Evolutionary conservation across 768 basidiomycete species (phyloP).

Genomic region (Hygrophoropsis aurantiaca): DNA sequence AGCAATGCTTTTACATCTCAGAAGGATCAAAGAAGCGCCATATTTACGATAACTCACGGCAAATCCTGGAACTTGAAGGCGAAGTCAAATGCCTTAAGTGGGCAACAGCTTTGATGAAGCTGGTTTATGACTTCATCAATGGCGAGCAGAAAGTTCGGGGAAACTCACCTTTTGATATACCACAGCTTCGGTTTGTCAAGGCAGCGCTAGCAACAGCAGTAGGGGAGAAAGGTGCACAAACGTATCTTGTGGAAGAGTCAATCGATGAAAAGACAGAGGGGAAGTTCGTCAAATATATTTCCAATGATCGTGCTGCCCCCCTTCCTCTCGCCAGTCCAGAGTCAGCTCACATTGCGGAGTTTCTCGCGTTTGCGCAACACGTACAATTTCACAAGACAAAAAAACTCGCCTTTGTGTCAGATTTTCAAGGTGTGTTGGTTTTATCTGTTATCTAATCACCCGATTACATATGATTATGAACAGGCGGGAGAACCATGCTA

Average conservation of each 20-base stretch:
- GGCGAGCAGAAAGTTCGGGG: not conserved
- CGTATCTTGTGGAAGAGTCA: constrained; percentile 8
- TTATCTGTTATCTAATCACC: too few species aligned
- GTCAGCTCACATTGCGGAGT: not conserved
- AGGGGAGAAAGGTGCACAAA: not conserved
- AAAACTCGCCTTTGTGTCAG: constrained; percentile 23
- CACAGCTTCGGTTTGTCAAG: constrained; percentile 6
- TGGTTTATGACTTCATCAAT: constrained; percentile 7
- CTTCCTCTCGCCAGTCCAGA: not conserved
- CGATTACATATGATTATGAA: not conserved
- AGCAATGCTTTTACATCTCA: too few species aligned
- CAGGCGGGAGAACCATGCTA: constrained; percentile 14
- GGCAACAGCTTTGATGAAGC: constrained; percentile 5
- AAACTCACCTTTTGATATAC: constrained; percentile 6
- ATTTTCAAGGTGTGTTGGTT: constrained; percentile 20
- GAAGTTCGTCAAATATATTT: constrained; percentile 7
- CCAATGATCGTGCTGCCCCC: constrained; percentile 1
- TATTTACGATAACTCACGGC: too few species aligned
- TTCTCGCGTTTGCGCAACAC: constrained; percentile 12
- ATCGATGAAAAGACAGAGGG: not conserved
- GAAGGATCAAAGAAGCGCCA: too few species aligned
- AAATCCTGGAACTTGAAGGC: too few species aligned
- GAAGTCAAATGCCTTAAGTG: constrained; percentile 1
- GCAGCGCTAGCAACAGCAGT: constrained; percentile 1
- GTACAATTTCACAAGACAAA: constrained; percentile 20